Evolutionary conservation across 495 filamentous ascomycete genomes (phyloP).

Genomic region (Lophium mytilinum): DNA sequence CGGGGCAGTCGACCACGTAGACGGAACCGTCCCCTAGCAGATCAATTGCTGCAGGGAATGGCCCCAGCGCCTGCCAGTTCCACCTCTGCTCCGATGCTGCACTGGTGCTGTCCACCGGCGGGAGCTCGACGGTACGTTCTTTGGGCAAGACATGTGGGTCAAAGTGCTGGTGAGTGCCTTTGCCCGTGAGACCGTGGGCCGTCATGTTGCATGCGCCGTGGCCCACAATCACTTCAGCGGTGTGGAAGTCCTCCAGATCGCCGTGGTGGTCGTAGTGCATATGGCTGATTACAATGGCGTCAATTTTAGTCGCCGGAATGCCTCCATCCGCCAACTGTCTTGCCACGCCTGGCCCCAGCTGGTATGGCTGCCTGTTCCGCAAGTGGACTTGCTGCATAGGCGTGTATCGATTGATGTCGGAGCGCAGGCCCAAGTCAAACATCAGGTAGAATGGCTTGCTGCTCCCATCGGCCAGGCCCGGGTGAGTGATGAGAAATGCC

Average conservation of each 20-base stretch:
- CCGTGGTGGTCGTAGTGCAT: slow-evolving; percentile 49
- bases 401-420: slow-evolving; percentile 35
- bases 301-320: slow-evolving; percentile 30
- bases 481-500: slow-evolving; percentile 31
- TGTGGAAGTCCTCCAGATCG: slow-evolving; percentile 38
- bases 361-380: slow-evolving; percentile 32
- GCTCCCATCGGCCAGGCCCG: slow-evolving; percentile 4
- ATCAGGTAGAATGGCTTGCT: slow-evolving; percentile 26
- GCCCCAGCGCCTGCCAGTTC: slow-evolving; percentile 26
- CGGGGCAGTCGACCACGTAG: slow-evolving; percentile 31
- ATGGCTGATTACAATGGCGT: slow-evolving; percentile 42
- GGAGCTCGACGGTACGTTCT: slow-evolving; percentile 30
- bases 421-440: slow-evolving; percentile 45
- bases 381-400: slow-evolving; percentile 36
- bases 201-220: slow-evolving; percentile 39
- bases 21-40: slow-evolving; percentile 31
- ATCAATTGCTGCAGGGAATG: slow-evolving; percentile 28
- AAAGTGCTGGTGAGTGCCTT: slow-evolving; percentile 31
- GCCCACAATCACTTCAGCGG: slow-evolving; percentile 40
- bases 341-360: slow-evolving; percentile 34
- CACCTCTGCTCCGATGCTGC: background rate
- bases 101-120: slow-evolving; percentile 26
- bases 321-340: slow-evolving; percentile 31
- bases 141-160: slow-evolving; percentile 27
- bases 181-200: slow-evolving; percentile 23